Percentiles rank a stretch among this genome's conserved stretches.
Conservation (phyloP, 2,329 filamentous ascomycete genomes). For the Fusarium miscanthi region DNA sequence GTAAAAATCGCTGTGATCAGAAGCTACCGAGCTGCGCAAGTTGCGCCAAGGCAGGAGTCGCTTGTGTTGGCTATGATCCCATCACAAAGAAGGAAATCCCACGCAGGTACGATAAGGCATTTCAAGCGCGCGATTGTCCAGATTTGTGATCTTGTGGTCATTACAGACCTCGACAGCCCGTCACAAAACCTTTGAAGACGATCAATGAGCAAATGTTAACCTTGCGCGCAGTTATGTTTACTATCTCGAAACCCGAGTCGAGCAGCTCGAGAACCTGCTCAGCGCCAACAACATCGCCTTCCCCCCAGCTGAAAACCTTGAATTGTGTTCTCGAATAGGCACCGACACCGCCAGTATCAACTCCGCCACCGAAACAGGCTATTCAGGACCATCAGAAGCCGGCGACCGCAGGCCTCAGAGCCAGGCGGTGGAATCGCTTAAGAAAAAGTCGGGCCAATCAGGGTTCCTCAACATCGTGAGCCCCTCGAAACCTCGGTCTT, state of each 20-base stretch:
- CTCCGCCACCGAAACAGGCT: conserved; percentile 49
- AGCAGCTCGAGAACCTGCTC: conserved; percentile 83
- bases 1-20: conserved; percentile 97
- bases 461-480: conserved; percentile 81
- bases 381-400: conserved; percentile 50
- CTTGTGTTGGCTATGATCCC: conserved; percentile 94
- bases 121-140: conserved; percentile 17
- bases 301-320: conserved; percentile 76
- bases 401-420: conserved; percentile 46
- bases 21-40: conserved; percentile 88
- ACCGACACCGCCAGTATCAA: conserved; percentile 51
- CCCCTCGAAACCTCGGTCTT: conserved; percentile 80
- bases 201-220: conserved; percentile 34
- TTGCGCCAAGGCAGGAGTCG: conserved; percentile 91
- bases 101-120: conserved; percentile 74
- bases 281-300: conserved; percentile 76
- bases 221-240: conserved; percentile 79
- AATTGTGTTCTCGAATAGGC: conserved; percentile 66
- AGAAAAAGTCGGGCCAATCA: conserved; percentile 51
- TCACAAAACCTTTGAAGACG: background rate
- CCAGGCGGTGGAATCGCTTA: conserved; percentile 49
- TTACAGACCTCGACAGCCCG: background rate
- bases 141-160: background rate
- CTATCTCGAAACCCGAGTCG: conserved; percentile 88
- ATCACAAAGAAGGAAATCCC: conserved; percentile 97